Conservation (phyloP, 2,329 filamentous ascomycete species). For the Neophaeococcomyces aloes region DNA sequence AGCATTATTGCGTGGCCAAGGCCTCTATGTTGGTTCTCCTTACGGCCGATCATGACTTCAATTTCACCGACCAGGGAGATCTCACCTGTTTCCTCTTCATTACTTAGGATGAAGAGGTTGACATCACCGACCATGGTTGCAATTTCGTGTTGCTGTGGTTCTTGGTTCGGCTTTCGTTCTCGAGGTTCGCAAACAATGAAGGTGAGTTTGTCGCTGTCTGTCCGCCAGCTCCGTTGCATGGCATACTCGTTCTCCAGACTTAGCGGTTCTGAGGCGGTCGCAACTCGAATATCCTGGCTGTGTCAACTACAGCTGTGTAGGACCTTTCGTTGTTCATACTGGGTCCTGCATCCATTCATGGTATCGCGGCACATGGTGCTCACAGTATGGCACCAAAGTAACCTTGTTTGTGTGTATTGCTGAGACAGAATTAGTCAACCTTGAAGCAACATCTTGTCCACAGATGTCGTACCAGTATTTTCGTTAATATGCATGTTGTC, state of each 20-base stretch:
- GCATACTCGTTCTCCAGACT: conserved; percentile 71
- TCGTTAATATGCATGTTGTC: conserved; percentile 27
- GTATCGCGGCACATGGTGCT: conserved; percentile 70
- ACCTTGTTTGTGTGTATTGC: conserved; percentile 56
- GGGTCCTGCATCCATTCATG: conserved; percentile 87
- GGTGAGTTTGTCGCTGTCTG: conserved; percentile 74
- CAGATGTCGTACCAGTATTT: conserved; percentile 21
- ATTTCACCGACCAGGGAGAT: conserved; percentile 55
- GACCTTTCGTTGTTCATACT: conserved; percentile 30
- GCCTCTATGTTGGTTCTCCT: conserved; percentile 49
- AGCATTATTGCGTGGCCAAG: conserved; percentile 55
- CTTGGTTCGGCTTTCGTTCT: background rate
- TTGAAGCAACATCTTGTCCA: background rate
- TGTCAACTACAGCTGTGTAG: conserved; percentile 2
- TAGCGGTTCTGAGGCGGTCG: conserved; percentile 79
- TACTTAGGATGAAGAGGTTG: conserved; percentile 62
- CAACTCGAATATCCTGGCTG: conserved; percentile 59
- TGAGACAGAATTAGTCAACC: conserved; percentile 28
- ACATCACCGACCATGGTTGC: conserved; percentile 60
- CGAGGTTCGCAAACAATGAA: conserved; percentile 63
- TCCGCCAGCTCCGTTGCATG: conserved; percentile 83
- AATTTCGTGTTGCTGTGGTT: conserved; percentile 39
- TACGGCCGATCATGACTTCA: conserved; percentile 73
- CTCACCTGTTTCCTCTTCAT: conserved; percentile 35
- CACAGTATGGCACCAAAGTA: conserved; percentile 73